Evolutionary conservation across 192 early-diverging fungal species (phyloP), one percentile per base, ranked within the genome.

Genomic region (Martensiomyces pterosporus): DNA sequence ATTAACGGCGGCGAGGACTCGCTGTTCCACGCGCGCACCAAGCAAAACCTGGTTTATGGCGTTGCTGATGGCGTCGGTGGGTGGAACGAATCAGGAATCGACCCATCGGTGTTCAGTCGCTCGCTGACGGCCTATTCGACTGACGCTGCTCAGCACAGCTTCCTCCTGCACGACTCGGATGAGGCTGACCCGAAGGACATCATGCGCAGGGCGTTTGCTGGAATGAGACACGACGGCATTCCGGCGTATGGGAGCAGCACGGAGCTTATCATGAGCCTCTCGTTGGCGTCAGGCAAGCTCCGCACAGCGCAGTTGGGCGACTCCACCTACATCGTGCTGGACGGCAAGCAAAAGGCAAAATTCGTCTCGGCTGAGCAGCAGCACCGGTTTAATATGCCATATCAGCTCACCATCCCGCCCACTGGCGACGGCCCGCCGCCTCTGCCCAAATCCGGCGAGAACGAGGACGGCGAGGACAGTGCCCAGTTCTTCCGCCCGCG

Each of bases 381-480:
- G 52, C 72, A 75, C 40, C 49, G 58, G 12, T 75, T 75, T 49
- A 75, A 75, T 35, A 68, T 63, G 65, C 72, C 72, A 4, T 75
- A 56, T 32, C 72, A 75, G 44, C 43, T 75, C 36, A 75, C 65
- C 8, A 67, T 75, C 9, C 70, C 59, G 15, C 70, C 70, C 2
- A 41, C 39, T 17, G 47, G 46, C 25, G 53, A 56, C 4, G 32
- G 24, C 18, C 16, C 24, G 13, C 23, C 15, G 21, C 55, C 43
- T 4, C 4, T n/a, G 34, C 29, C 29, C 29, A 32, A 39, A 42
- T 2, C 43, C 41, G 19, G 13, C 15, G 15, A 15, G n/a, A n/a
- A 24, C 24, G 24, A 48, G 34, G 26, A 38, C n/a, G 29, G 16
- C 6, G 49, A 13, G 29, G 56, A 59, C 25, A 39, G 26, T 13